Evolutionary conservation across 805 yeast genomes (phyloP), one percentile per base, ranked within the genome.

Genomic region (Citeromyces matritensis): DNA sequence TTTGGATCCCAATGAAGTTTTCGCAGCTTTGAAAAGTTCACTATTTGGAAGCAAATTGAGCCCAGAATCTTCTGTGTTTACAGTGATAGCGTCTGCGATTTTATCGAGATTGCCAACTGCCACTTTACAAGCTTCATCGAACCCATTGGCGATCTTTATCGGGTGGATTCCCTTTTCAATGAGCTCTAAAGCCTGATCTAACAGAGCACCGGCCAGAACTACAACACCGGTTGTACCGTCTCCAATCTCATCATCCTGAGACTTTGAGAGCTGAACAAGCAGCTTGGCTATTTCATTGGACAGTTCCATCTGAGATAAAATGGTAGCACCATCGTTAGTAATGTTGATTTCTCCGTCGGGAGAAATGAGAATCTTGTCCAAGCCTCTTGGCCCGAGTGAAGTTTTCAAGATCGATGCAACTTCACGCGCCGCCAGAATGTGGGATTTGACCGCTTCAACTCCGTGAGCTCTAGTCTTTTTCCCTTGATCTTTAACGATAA

Each of bases 181-280:
- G 39, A 91, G 69, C 49, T 85, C 96, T 35, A 80, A 57, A 3
- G 98, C 96, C 58, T 91, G 95, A 53, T 88, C 96, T 36, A 91
- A 64, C 40, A 91, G 62, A 3, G 97, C 94, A 42, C 95, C 81
- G 1, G 98, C 97, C 32, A 91, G 62, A 2, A 91, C 97, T 33
- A 91, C 97, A 19, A 91, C 99, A 49, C 97, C 97, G 4, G 99
- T 91, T 19, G 99, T 91, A 49, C 98, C 98, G 53, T 88, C 98
- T 35, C 98, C 98, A 51, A 88, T 84, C 58, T 88, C 97, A 52
- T 91, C 95, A 55, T 88, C 98, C 63, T 88, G 98, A 17, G 95
- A 82, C 53, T 72, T 81, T 21, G 95, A 80, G 41, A 91, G 67
- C 57, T 93, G 95, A 12, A 91, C 99, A 48, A 91, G 62, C 38